Evolutionary conservation across 179 eudicot species (phyloP).

Genomic region (Kewa caespitosa): DNA sequence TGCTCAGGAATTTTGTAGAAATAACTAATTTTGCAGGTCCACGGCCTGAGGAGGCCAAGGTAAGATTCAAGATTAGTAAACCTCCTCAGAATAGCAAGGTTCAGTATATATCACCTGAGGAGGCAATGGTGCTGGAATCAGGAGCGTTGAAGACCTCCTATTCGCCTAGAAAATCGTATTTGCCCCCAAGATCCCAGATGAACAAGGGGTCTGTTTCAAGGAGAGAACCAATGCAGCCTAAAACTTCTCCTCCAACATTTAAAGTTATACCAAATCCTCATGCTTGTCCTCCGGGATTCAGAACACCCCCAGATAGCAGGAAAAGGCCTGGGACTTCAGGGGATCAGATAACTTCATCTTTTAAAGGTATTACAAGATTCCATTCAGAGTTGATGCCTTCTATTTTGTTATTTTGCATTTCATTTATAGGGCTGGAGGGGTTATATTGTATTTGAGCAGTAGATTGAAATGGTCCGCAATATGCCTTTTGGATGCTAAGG

Average conservation of each 20-base stretch:
- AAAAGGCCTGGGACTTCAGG: constrained; percentile 9
- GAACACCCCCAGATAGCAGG: constrained; percentile 7
- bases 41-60: constrained; percentile 7
- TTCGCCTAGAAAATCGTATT: constrained; percentile 10
- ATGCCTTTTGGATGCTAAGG: not conserved
- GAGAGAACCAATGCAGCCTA: not conserved
- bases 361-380: constrained; percentile 20
- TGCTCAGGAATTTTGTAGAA: not conserved
- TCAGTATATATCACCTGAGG: constrained; percentile 27
- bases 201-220: constrained; percentile 6
- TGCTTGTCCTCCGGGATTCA: constrained; percentile 15
- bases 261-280: constrained; percentile 12
- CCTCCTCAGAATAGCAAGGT: constrained; percentile 29
- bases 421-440: not conserved
- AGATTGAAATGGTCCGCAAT: not conserved
- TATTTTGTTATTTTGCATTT: not conserved
- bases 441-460: not conserved
- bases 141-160: constrained; percentile 11
- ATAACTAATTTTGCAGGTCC: constrained; percentile 23
- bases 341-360: constrained; percentile 2
- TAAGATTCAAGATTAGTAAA: constrained; percentile 9
- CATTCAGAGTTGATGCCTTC: not conserved
- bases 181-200: not conserved
- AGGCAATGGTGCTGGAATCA: constrained; percentile 20
- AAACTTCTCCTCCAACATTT: not conserved